Percentiles rank a stretch among this genome's conserved stretches.
These are phyloP conservation scores for Trametes punicea DNA, from an alignment of 768 basidiomycete species.

Conservation along the genomic window DNA sequence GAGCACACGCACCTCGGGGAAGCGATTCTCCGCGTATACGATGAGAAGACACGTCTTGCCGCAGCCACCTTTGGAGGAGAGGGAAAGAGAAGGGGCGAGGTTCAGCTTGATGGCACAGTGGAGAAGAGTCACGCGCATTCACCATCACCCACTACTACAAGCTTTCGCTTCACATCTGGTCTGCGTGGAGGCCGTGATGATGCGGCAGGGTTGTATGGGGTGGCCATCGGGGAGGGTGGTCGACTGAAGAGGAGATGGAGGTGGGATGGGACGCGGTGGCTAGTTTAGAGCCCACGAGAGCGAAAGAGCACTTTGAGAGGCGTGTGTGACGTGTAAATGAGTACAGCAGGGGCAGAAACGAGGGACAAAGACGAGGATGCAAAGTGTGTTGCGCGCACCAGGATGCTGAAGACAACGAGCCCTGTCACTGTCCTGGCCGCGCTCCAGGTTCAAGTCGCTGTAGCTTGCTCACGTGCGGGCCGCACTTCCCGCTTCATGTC, in stretches of 20 bases:
- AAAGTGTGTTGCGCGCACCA: neutral
- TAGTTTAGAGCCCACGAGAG: neutral
- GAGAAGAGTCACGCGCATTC: constrained; percentile 31
- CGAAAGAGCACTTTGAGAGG: neutral
- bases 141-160: constrained; percentile 89
- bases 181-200: constrained; percentile 36
- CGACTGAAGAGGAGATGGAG: neutral
- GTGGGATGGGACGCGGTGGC: neutral
- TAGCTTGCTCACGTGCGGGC: constrained; percentile 8
- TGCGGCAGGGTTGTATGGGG: constrained; percentile 17
- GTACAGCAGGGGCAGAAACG: neutral
- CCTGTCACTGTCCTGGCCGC: neutral
- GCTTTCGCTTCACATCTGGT: constrained; percentile 82
- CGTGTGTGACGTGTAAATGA: neutral
- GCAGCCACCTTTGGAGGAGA: constrained; percentile 57
- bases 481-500: neutral
- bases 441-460: constrained; percentile 11
- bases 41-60: constrained; percentile 96
- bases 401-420: neutral
- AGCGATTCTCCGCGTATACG: constrained; percentile 94
- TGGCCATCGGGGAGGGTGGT: constrained; percentile 8
- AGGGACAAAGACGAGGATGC: neutral
- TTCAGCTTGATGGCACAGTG: neutral
- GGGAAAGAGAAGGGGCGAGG: neutral
- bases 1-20: constrained; percentile 73